A percentile compares a stretch with the other conserved stretches of the same genome.
Conservation (phyloP, 805 yeast species). For the Schwanniomyces polymorphus region DNA sequence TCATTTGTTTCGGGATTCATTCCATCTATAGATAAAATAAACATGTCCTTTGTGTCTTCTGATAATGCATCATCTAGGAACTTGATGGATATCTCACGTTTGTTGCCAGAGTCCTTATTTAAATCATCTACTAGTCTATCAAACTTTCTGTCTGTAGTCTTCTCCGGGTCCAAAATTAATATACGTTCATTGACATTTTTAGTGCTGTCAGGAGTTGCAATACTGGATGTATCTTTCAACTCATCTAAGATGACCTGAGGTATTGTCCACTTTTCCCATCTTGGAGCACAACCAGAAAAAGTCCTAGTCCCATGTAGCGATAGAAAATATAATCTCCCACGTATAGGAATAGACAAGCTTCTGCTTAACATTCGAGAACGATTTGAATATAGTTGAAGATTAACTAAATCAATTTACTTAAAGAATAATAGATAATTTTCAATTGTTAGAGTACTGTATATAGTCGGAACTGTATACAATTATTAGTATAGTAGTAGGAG, state of each 20-base stretch:
- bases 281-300: not conserved
- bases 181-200: constrained; percentile 5
- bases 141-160: constrained; percentile 15
- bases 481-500: too few relatives aligned
- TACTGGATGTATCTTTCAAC: constrained; percentile 5
- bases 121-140: constrained; percentile 11
- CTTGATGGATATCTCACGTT: not conserved
- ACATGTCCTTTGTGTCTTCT: not conserved
- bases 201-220: constrained; percentile 1
- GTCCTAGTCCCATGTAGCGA: not conserved
- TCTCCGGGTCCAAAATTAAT: constrained; percentile 16
- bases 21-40: constrained; percentile 7
- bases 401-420: not conserved
- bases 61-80: constrained; percentile 2
- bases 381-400: not conserved
- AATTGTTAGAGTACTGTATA: too few relatives aligned
- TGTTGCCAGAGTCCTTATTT: constrained; percentile 2
- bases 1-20: constrained; percentile 7
- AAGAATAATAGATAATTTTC: not conserved
- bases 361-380: not conserved
- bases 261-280: not conserved
- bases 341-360: not conserved
- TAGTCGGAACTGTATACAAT: too few relatives aligned
- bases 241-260: constrained; percentile 5
- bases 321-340: too few relatives aligned